These are phyloP conservation scores for Solanum bulbocastanum DNA, from an alignment of 257 asterid genomes.

Conservation along the genomic window DNA sequence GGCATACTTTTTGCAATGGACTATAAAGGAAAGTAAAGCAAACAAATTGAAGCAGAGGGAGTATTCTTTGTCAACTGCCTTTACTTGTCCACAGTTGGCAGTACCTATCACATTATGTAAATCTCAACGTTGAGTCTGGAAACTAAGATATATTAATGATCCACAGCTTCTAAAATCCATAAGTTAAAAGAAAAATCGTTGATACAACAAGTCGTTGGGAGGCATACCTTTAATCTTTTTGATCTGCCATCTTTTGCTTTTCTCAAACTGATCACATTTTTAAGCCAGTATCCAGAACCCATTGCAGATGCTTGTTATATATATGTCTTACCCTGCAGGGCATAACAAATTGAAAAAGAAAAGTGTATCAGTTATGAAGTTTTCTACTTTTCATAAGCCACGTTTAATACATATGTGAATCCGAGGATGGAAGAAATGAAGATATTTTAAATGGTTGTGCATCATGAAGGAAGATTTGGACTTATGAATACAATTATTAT, in stretches of 20 bases:
- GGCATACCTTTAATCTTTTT: slow-evolving; percentile 45
- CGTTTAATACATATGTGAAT: not conserved
- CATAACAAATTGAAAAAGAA: not conserved
- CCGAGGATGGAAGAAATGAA: not conserved
- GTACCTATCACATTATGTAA: not conserved
- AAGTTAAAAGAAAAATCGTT: not conserved
- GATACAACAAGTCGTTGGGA: not conserved
- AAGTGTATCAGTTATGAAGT: not conserved
- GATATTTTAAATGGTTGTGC: not conserved
- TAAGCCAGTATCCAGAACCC: slow-evolving; percentile 77
- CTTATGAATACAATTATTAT: not conserved
- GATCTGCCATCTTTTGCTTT: slow-evolving; percentile 40
- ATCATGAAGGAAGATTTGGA: not conserved
- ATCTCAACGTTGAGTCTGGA: not conserved
- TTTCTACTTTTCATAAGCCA: not conserved
- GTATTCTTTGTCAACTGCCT: not conserved
- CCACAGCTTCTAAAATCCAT: not conserved
- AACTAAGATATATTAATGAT: not conserved
- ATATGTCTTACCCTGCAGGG: slow-evolving; percentile 15
- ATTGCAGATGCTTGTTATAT: slow-evolving; percentile 23
- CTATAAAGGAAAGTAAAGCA: not conserved
- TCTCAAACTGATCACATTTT: slow-evolving; percentile 50
- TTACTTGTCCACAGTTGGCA: not conserved
- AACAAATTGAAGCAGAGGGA: not conserved
- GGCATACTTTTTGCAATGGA: not conserved